Conservation (phyloP, 2,329 filamentous ascomycete genomes). For the Ophiostoma sp. region DNA sequence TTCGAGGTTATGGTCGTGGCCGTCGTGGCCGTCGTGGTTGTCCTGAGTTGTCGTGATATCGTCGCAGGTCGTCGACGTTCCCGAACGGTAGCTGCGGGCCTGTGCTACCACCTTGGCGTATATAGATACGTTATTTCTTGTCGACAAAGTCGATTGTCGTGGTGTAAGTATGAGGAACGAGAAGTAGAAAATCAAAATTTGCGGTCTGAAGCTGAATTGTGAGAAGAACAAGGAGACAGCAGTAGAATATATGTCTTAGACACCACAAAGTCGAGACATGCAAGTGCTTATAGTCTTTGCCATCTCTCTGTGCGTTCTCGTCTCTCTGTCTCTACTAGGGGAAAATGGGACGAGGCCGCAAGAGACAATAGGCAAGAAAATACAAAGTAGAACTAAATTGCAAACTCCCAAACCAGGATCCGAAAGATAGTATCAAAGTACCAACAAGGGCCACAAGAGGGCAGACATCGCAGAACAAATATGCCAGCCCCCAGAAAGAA, state of each 20-base stretch:
- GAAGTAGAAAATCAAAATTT: neutral
- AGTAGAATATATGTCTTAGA: neutral
- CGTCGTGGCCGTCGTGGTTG: neutral
- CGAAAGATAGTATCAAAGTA: neutral
- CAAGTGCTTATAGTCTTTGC: neutral
- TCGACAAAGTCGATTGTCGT: neutral
- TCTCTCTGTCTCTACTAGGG: neutral
- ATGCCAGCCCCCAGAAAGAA: neutral
- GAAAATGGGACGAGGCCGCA: neutral
- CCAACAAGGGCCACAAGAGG: neutral
- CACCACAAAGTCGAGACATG: neutral
- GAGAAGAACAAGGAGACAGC: neutral
- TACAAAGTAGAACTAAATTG: neutral
- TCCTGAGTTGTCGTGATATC: neutral
- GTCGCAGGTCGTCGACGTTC: neutral
- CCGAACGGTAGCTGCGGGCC: neutral
- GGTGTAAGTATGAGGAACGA: neutral
- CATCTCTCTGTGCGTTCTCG: neutral
- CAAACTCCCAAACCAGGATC: neutral
- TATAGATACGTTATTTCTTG: neutral
- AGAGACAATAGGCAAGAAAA: neutral
- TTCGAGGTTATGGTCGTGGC: too few species aligned
- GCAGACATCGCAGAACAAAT: neutral
- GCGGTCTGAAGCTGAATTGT: neutral
- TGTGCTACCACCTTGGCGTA: neutral